Percentiles rank a stretch among this genome's conserved stretches.
Evolutionary conservation across 805 yeast genomes (phyloP).

Genomic region (Starmerella stigmatis): DNA sequence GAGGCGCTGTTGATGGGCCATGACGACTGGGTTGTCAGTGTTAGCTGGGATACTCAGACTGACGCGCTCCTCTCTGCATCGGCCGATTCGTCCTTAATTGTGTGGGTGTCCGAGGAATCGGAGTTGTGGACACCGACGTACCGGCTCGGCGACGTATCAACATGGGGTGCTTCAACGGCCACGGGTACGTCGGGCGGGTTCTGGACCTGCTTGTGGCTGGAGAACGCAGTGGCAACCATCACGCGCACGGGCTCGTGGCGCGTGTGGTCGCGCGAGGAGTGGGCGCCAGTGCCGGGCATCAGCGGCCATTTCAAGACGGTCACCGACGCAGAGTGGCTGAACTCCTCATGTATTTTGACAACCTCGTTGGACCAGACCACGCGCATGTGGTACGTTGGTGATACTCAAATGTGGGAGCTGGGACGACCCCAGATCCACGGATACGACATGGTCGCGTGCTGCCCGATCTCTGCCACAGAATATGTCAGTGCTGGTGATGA

Average conservation of each 20-base stretch:
- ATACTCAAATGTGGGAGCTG: conserved; percentile 62
- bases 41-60: conserved; percentile 65
- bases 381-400: conserved; percentile 49
- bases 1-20: conserved; percentile 96
- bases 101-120: conserved; percentile 51
- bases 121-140: conserved; percentile 69
- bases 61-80: conserved; percentile 67
- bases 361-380: conserved; percentile 94
- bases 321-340: conserved; percentile 66
- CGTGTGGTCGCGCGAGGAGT: conserved; percentile 43
- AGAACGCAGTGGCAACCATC: conserved; percentile 49
- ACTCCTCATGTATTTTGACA: conserved; percentile 48
- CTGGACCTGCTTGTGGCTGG: conserved; percentile 63
- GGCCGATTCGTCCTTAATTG: conserved; percentile 85
- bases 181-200: conserved; percentile 85
- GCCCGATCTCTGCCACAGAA: conserved; percentile 46
- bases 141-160: conserved; percentile 82
- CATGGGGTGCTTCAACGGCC: conserved; percentile 96
- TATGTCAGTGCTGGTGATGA: conserved; percentile 96
- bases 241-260: conserved; percentile 94
- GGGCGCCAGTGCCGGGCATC: conserved; percentile 38
- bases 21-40: conserved; percentile 90
- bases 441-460: conserved; percentile 81
- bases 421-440: conserved; percentile 98
- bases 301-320: conserved; percentile 69